Evolutionary conservation across 192 early-diverging fungal species (phyloP), one percentile per base, ranked within the genome.

Genomic region (Paraglomus brasilianum): DNA sequence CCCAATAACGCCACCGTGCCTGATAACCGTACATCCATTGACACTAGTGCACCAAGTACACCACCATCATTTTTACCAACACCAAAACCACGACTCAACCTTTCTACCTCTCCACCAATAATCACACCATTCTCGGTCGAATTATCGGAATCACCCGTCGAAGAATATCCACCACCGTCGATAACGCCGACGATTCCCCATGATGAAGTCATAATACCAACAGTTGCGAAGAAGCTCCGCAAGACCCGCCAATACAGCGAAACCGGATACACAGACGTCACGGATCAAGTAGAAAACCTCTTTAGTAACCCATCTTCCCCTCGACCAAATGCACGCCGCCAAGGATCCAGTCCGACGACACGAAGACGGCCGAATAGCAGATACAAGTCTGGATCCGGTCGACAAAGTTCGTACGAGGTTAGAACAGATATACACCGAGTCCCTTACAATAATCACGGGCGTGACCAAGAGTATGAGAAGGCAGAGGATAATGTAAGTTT

Each of bases 131-230:
- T 14, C 36, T 21, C 45, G 9, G 62, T 14, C 22, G 40, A 48
- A 1, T 24, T 45, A 17, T 21, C 43, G 14, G 17, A 19, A 13
- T 45, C 45, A 19, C 41, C 62, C 5, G 7, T 24, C 44, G 39
- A 48, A 14, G 4, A 21, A 44, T 46, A 17, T 6, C 15, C 5
- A 47, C 15, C 5, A 47, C 51, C 41, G 8, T 53, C 15, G 21
- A 68, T 14, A 55, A 53, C 42, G 45, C 2, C 17, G 8, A 68
- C 41, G 15, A 66, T 68, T 51, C 38, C 66, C 46, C 52, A 68
- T 45, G 66, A 68, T 55, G 66, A 68, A 0, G 21, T 68, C 14
- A 52, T 68, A 14, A 56, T 68, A 68, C 66, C 66, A 8, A 68
- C 66, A 44, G 17, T 68, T 13, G 66, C 66, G 19, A 68, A 68